A percentile compares a stretch with the other conserved stretches of the same genome.
Conservation (phyloP, 495 filamentous ascomycete species). For the Sporormia fimetaria region DNA sequence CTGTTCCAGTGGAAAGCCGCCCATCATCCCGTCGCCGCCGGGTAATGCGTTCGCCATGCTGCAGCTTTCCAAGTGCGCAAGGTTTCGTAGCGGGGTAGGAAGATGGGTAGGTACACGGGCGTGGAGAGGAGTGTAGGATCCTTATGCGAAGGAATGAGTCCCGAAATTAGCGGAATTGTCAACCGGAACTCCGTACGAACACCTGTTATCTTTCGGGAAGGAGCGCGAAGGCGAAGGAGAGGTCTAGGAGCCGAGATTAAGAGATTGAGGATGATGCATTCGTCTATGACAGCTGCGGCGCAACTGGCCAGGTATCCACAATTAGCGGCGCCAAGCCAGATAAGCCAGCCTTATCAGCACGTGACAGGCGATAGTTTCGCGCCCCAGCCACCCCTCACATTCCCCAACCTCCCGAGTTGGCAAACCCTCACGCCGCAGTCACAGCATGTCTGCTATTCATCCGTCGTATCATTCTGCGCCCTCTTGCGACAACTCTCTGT, state of each 20-base stretch:
- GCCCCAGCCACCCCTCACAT: neutral
- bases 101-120: neutral
- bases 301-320: too few species aligned
- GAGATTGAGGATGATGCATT: too few species aligned
- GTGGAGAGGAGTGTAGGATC: neutral
- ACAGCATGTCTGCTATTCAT: neutral
- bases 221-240: too few species aligned
- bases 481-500: neutral
- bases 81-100: neutral
- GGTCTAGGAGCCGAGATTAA: too few species aligned
- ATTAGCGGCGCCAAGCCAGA: too few species aligned
- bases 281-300: too few species aligned
- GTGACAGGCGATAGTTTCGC: neutral
- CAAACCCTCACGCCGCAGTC: neutral
- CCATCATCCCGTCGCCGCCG: slow-evolving; percentile 45
- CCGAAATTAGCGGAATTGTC: too few species aligned
- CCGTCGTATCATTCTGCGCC: neutral
- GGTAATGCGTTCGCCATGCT: slow-evolving; percentile 60
- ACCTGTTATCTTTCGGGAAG: too few species aligned
- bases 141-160: too few species aligned
- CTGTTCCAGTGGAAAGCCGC: slow-evolving; percentile 76
- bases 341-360: neutral
- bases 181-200: too few species aligned
- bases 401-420: slow-evolving; percentile 1
- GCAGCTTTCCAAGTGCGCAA: neutral